Evolutionary conservation across 305 asterid genomes (phyloP), one percentile per base, ranked within the genome.

Genomic region (Solanum chacoense): DNA sequence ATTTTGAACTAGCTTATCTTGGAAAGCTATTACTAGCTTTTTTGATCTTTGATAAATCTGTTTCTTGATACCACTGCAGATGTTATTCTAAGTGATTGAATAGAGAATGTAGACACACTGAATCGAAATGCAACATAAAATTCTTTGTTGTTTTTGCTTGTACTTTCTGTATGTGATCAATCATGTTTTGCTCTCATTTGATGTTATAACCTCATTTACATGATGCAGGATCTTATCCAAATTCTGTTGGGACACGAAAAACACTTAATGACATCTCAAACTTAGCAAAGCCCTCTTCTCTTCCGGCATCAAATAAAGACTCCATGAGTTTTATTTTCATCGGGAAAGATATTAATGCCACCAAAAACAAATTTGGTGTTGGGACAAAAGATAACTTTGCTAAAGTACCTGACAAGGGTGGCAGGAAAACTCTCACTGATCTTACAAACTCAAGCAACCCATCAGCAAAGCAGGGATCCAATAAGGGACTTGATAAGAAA

Each of bases 221-320:
- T n/a, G 72, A 28, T 50, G 72, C 42, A 50, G 73, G 87, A 31
- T 50, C 35, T 50, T 84, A 22, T 84, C 11, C 22, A 29, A 31
- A 55, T 55, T 84, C 42, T 31, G 20, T 22, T 83, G 12, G 87
- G 29, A 29, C 74, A 55, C n/a, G 99, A 92, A 97, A 91, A 91
- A 98, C 98, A 40, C 95, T 97, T 7, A 95, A 94, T 31, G 98
- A 97, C 92, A 96, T 96, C 91, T 95, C 99, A 13, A 97, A 95
- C 92, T 93, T 98, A 16, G 93, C 94, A 87, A 95, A 92, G 86
- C 93, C 96, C 84, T 90, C 92, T 74, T 87, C 88, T 73, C 89
- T 91, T 76, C 93, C 86, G 87, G 86, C 94, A 8, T 90, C 92
- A 75, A 92, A 90, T 89, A 94, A 92, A 92, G 91, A 91, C 80